These are phyloP conservation scores for Penicillium bialowiezense DNA, from an alignment of 495 filamentous ascomycete genomes.

Conservation along the genomic window DNA sequence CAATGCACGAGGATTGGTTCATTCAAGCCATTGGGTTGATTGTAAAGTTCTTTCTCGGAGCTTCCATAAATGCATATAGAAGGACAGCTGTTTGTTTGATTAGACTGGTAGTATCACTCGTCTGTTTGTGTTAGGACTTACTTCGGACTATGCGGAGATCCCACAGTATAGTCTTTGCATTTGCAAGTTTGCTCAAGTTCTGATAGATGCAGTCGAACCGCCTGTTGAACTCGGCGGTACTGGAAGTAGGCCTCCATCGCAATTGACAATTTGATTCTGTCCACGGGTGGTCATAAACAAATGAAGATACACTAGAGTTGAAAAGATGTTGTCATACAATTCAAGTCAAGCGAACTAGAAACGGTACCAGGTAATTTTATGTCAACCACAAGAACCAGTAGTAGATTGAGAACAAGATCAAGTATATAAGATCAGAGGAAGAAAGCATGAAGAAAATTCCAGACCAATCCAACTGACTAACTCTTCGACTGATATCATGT, in stretches of 20 bases:
- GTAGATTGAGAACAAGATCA: too few relatives aligned
- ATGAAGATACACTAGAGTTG: too few relatives aligned
- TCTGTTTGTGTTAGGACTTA: background rate
- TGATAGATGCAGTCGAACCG: conserved; percentile 1
- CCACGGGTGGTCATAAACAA: too few relatives aligned
- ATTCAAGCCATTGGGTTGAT: background rate
- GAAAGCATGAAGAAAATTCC: too few relatives aligned
- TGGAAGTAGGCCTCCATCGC: conserved; percentile 16
- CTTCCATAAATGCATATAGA: background rate
- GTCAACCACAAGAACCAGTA: too few relatives aligned
- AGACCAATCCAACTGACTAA: too few relatives aligned
- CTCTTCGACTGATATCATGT: too few relatives aligned
- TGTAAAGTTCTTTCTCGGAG: background rate
- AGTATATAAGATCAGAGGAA: too few relatives aligned
- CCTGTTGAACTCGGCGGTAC: conserved; percentile 3
- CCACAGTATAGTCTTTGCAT: background rate
- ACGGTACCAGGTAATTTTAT: too few relatives aligned
- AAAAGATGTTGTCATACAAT: too few relatives aligned
- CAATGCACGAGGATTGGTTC: conserved; percentile 25
- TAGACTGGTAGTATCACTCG: background rate
- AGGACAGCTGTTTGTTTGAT: background rate
- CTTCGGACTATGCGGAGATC: background rate
- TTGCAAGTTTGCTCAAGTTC: background rate
- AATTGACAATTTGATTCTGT: too few relatives aligned
- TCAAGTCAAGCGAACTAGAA: background rate